Conservation (phyloP, 169 alveolate genomes). For the Miamiensis avidus region DNA sequence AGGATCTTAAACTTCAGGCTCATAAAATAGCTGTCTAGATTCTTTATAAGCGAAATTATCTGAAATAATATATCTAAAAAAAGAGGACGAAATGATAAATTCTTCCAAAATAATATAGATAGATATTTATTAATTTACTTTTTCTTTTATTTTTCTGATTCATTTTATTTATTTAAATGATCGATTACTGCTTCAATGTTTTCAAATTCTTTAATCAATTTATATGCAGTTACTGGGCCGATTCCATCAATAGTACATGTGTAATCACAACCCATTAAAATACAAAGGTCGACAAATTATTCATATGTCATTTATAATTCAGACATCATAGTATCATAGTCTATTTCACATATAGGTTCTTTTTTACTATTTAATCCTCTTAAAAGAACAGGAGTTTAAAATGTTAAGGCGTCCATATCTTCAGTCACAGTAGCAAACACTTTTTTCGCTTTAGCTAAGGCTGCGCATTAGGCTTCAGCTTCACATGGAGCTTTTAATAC, state of each 20-base stretch:
- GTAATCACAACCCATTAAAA: slow-evolving; percentile 97
- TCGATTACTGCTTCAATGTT: slow-evolving; percentile 88
- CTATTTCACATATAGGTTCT: slow-evolving; percentile 67
- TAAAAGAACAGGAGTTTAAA: slow-evolving; percentile 90
- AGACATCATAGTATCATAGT: slow-evolving; percentile 54
- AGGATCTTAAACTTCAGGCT: slow-evolving; percentile 58
- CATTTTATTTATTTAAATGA: slow-evolving; percentile 66
- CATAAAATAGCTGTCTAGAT: slow-evolving; percentile 66
- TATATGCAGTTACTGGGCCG: slow-evolving; percentile 96
- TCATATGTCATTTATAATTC: slow-evolving; percentile 51
- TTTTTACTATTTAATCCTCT: slow-evolving; percentile 74
- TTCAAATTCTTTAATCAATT: slow-evolving; percentile 86
- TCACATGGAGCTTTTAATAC: slow-evolving; percentile 91
- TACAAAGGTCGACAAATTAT: slow-evolving; percentile 24
- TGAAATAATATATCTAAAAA: slow-evolving; percentile 51
- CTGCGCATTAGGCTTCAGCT: slow-evolving; percentile 98
- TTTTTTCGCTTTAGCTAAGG: slow-evolving; percentile 87
- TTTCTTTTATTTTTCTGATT: slow-evolving; percentile 52
- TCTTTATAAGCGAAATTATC: slow-evolving; percentile 56
- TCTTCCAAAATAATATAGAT: no score
- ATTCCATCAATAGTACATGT: slow-evolving; percentile 93
- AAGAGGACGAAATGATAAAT: background rate
- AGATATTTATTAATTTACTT: no score
- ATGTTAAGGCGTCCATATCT: slow-evolving; percentile 97
- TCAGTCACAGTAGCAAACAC: slow-evolving; percentile 96